Percentiles rank a stretch among this genome's conserved stretches.
Evolutionary conservation across 2,329 filamentous ascomycete species (phyloP).

Genomic region (Rugonectria rugulosa): DNA sequence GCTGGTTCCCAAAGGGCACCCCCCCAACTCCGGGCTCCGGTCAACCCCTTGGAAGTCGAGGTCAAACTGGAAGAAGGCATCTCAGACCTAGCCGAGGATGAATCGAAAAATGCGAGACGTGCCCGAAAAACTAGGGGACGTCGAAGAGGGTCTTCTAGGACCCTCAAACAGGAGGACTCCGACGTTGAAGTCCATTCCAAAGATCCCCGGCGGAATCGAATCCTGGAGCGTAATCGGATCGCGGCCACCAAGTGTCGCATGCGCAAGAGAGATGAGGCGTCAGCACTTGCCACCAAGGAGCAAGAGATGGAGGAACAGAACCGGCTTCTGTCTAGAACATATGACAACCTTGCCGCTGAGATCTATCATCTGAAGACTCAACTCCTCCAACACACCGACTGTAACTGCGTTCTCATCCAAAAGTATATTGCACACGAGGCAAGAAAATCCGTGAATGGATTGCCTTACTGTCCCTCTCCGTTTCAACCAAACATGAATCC

Average conservation of each 20-base stretch:
- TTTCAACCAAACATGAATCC: slow-evolving; percentile 25
- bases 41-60: slow-evolving; percentile 22
- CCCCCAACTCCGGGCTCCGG: slow-evolving; percentile 16
- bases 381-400: slow-evolving; percentile 41
- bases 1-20: slow-evolving; percentile 21
- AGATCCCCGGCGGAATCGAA: slow-evolving; percentile 35
- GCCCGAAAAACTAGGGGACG: slow-evolving; percentile 36
- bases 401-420: slow-evolving; percentile 42
- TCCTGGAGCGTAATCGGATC: slow-evolving; percentile 43
- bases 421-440: slow-evolving; percentile 43
- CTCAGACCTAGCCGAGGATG: background rate
- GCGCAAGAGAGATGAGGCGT: slow-evolving; percentile 42
- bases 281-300: slow-evolving; percentile 39
- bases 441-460: slow-evolving; percentile 36
- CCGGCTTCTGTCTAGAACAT: slow-evolving; percentile 38
- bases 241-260: slow-evolving; percentile 44
- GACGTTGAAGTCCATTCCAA: slow-evolving; percentile 34
- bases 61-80: slow-evolving; percentile 13
- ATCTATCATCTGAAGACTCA: slow-evolving; percentile 42
- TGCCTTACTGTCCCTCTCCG: slow-evolving; percentile 25
- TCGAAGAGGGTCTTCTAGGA: slow-evolving; percentile 19
- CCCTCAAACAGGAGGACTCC: slow-evolving; percentile 22
- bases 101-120: slow-evolving; percentile 34
- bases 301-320: slow-evolving; percentile 42
- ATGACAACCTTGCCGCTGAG: slow-evolving; percentile 38